A percentile compares a stretch with the other conserved stretches of the same genome.
Evolutionary conservation across 345 rosid genomes (phyloP).

Genomic region (Gossypioides kirkii): DNA sequence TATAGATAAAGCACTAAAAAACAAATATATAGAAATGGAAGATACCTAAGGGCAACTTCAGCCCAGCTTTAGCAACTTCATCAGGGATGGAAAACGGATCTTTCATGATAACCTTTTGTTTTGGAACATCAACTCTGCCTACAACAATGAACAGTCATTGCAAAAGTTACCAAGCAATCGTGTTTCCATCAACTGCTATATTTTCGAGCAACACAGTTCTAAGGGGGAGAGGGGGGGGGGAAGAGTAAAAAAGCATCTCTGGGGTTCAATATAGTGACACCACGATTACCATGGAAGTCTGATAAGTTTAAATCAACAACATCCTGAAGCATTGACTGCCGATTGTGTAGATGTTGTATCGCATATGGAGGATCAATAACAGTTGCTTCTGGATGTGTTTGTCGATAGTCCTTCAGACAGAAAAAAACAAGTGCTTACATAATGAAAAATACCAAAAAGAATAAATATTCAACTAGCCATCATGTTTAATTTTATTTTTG

Average conservation of each 20-base stretch:
- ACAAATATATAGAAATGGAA: not conserved
- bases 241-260: not conserved
- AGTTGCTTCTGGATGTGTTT: constrained; percentile 71
- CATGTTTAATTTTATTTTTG: not conserved
- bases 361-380: constrained; percentile 88
- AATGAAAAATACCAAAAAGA: not conserved
- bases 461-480: not conserved
- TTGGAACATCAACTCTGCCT: constrained; percentile 76
- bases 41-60: constrained; percentile 75
- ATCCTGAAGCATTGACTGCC: constrained; percentile 85
- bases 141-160: constrained; percentile 16
- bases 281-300: constrained; percentile 46
- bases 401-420: constrained; percentile 54
- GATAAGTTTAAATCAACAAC: constrained; percentile 67
- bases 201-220: not conserved
- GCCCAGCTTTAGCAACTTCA: constrained; percentile 57
- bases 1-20: too few species aligned
- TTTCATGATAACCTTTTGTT: constrained; percentile 61
- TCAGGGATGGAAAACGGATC: constrained; percentile 55
- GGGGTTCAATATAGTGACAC: not conserved
- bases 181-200: not conserved
- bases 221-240: too few species aligned
- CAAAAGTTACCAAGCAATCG: constrained; percentile 15
- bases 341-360: constrained; percentile 54
- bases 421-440: not conserved